Base-by-base conservation (phyloP, 257 asterid species). In the Scutellaria galericulata region DNA sequence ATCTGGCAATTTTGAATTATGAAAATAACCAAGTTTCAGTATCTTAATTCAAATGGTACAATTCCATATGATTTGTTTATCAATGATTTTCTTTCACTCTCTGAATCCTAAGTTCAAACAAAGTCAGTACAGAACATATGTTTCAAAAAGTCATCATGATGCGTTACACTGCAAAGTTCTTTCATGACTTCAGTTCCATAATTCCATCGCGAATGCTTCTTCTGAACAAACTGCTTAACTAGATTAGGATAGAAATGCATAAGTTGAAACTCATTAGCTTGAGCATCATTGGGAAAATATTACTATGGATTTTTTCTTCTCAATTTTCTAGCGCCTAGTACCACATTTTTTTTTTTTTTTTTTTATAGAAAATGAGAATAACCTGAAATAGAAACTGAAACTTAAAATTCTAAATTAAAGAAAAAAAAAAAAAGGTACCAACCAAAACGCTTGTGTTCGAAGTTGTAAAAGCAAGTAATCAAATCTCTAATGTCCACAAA, bases 401-500 rank as follows among this genome's bases (percentile, higher is more conserved):
- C 2, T 31, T 35, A 55, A 58, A n/a, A n/a, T 31, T 31, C 0
- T 24, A 24, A 35, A 37, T 2, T 18, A 47, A 37, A 15, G 8
- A 15, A 8, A 3, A 47, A 41, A 6, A n/a, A 0, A 31, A 12
- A 57, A 40, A 0, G 1, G 45, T 37, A 66, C 75, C 77, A 44
- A 64, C 54, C 7, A 48, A 64, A 66, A 48, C 40, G 7, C 66
- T 37, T 18, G 24, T 10, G 14, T 6, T 18, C 35, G 61, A 58
- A 35, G 75, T n/a, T 42, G 61, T 1, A 37, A 58, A 12, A 54
- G 12, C 10, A 7, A 27, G 64, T 40, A 41, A 66, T 60, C 27
- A 5, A 52, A 31, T 15, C 53, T 15, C 10, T 24, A 77, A 62
- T 44, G 60, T 66, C 41, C 77, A 76, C 48, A 51, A 69, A 37